Evolutionary conservation across 192 early-diverging fungal species (phyloP).

Genomic region (Coemansia umbellata): DNA sequence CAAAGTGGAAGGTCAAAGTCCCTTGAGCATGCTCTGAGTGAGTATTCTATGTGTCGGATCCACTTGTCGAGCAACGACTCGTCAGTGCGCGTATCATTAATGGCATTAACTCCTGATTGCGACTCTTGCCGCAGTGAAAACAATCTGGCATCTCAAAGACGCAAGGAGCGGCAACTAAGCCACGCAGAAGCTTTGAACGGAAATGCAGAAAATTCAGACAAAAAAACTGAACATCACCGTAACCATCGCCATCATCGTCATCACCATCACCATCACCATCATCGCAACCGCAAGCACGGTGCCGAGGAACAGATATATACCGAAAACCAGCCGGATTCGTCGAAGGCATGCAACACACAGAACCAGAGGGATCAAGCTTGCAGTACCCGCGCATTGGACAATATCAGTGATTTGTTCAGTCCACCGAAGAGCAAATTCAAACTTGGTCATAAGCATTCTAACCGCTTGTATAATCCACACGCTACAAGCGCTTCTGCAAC

Average conservation of each 20-base stretch:
- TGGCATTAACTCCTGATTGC: conserved; percentile 47
- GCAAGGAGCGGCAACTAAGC: conserved; percentile 33
- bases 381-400: conserved; percentile 16
- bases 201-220: conserved; percentile 1
- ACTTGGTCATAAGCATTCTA: not conserved
- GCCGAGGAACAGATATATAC: not conserved
- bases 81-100: conserved; percentile 36
- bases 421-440: not conserved
- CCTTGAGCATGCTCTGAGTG: conserved; percentile 25
- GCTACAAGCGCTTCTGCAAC: conserved; percentile 1
- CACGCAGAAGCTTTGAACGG: conserved; percentile 7
- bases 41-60: conserved; percentile 39
- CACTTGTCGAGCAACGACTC: conserved; percentile 34
- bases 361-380: not conserved
- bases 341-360: not conserved
- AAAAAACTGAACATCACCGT: conserved; percentile 1
- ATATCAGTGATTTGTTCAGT: conserved; percentile 24
- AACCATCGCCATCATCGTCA: conserved; percentile 5
- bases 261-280: not conserved
- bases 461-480: not conserved
- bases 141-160: conserved; percentile 16
- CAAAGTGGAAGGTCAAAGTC: conserved; percentile 4
- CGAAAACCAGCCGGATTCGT: not conserved
- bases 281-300: not conserved
- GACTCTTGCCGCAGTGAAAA: conserved; percentile 24